Base-by-base conservation (phyloP, 208 protist species). In the Leishmania martiniquensis region DNA sequence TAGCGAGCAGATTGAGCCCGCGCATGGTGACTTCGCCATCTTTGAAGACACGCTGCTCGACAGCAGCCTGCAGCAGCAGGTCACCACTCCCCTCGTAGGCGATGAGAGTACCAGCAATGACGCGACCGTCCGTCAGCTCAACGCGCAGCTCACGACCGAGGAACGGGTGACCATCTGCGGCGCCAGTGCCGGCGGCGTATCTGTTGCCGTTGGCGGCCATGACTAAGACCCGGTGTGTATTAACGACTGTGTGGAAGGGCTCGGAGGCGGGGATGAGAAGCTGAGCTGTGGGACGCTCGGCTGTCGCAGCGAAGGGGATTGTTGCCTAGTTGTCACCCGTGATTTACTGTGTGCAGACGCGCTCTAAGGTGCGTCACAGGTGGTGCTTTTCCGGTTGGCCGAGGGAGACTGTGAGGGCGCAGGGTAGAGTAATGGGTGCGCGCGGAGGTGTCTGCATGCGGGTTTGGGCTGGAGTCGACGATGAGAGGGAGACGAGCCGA, bases 11-110 rank as follows among this genome's bases (percentile, higher is more conserved):
- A 63, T 79, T 88, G 34, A 91, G 63, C 13, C 72, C 52, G 45
- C 87, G 85, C 77, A 86, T 57, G 20, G 80, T 91, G 29, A 89
- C 55, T 66, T 93, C 91, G 22, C 89, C 89, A 65, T 95, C 89
- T 44, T 87, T 90, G 81, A 89, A 94, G 37, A 75, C 55, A 32
- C 93, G 87, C 82, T 94, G 84, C 87, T 94, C 91, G 20, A 97
- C 80, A 4, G 80, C 88, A 34, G 72, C 72, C 60, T 87, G 84
- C 49, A 97, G 85, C 32, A 97, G 85, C 51, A 97, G 65, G 67
- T 94, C 90, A 4, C 93, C 93, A 68, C 86, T 88, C 52, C 93
- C 93, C 75, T 93, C 78, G 76, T 89, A 94, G 22, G 91, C 90
- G 51, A 95, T 84, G 52, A 97, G 80, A 4, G 82, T 91, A 47